Evolutionary conservation across 2,329 filamentous ascomycete species (phyloP), one percentile per base, ranked within the genome.

Genomic region (Cladophialophora exuberans): DNA sequence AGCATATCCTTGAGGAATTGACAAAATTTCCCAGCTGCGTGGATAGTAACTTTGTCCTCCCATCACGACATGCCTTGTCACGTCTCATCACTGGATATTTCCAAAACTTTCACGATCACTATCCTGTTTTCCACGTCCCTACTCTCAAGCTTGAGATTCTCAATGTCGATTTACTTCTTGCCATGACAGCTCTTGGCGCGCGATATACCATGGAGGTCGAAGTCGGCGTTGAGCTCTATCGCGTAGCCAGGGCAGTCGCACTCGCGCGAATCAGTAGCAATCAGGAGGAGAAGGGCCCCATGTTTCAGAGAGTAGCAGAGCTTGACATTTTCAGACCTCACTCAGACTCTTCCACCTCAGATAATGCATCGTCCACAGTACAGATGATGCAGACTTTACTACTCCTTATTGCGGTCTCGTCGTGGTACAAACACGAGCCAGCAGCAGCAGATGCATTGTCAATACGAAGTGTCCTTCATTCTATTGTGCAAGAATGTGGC

Each of bases 1-100:
- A 70, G 23, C 61, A 52, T 13, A 56, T 62, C 15, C 28, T 41
- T n/a, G 30, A 35, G 3, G 51, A 61, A 41, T 26, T 63, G 30
- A 41, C 26, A 5, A 55, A 57, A n/a, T 62, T 56, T 20, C 31
- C 46, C 4, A 20, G 25, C 15, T 38, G 57, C 20, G 30, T 60
- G 2, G 52, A 56, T 23, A n/a, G 26, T 10, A 48, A 38, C 4
- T 64, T 64, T 43, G 20, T n/a, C 15, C 46, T 49, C 7, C 31
- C 46, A 6, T 38, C 46, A 9, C 17, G 33, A 6, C 46, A 49
- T 13, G 46, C 46, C 10, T 18, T 49, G 3, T 22, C 31, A 2
- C 46, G 46, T 11, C 30, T 35, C 7, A 18, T 49, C 17, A 33
- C 25, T 5, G 30, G 31, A n/a, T 49, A 49, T 38, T 38, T 38